These are phyloP conservation scores for Trichosporon inkin DNA, from an alignment of 1,284 basidiomycete species.

Conservation along the genomic window DNA sequence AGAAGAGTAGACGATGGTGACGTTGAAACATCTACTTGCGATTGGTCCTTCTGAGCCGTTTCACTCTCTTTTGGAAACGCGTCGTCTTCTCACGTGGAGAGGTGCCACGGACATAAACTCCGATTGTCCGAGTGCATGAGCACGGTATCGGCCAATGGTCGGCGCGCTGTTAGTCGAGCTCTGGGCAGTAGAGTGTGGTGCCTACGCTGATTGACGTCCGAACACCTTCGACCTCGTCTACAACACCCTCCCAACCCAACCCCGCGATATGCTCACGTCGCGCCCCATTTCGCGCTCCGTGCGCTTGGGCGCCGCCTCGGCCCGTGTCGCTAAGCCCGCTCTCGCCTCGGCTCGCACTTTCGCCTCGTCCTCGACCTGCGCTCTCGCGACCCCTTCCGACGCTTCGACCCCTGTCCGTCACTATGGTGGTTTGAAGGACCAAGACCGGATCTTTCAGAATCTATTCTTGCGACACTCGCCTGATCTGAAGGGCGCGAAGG, in stretches of 20 bases:
- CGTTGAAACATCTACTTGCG: too few relatives aligned
- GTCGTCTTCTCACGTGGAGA: too few relatives aligned
- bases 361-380: conserved; percentile 20
- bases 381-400: conserved; percentile 67
- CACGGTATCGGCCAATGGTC: too few relatives aligned
- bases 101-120: too few relatives aligned
- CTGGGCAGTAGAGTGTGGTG: too few relatives aligned
- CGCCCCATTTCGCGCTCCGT: conserved; percentile 5
- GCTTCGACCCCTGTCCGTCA: conserved; percentile 65
- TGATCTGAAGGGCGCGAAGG: conserved; percentile 75
- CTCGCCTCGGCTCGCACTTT: conserved; percentile 2
- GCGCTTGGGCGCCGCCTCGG: conserved; percentile 5
- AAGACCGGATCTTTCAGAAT: conserved; percentile 60
- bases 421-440: conserved; percentile 87
- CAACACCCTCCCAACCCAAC: neutral
- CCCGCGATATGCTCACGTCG: conserved; percentile 5
- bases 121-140: too few relatives aligned
- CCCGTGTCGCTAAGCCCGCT: conserved; percentile 1
- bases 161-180: too few relatives aligned
- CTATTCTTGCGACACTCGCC: neutral
- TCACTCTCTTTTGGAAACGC: too few relatives aligned
- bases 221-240: too few relatives aligned
- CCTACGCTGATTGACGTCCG: too few relatives aligned
- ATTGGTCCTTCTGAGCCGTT: too few relatives aligned
- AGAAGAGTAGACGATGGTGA: too few relatives aligned